These are phyloP conservation scores for Lachnellula subtilissima DNA, from an alignment of 2,329 filamentous ascomycete species.

Conservation along the genomic window DNA sequence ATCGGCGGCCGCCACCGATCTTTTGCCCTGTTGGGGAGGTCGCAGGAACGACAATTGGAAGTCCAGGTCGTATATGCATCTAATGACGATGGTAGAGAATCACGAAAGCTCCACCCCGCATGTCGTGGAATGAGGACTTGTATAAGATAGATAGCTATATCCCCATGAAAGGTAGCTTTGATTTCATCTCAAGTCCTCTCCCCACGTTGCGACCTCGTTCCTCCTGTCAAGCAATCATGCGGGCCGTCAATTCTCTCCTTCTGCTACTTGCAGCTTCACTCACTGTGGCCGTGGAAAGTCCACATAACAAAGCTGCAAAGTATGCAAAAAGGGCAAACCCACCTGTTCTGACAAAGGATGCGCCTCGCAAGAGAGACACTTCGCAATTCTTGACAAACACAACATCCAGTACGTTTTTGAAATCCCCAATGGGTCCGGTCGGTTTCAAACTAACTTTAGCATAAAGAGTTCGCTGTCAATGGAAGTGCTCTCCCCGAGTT, in stretches of 20 bases:
- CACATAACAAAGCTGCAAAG: conserved; percentile 15
- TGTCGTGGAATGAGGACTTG: no score
- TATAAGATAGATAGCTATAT: no score
- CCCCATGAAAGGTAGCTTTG: no score
- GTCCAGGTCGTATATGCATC: no score
- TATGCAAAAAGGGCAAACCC: conserved; percentile 11
- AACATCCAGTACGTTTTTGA: conserved; percentile 12
- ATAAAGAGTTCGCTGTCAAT: conserved; percentile 27
- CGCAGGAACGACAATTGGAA: no score
- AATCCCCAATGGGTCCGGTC: neutral
- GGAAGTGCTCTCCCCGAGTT: conserved; percentile 26
- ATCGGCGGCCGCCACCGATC: no score
- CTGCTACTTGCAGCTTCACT: conserved; percentile 17
- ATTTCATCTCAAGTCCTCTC: no score
- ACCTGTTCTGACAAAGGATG: conserved; percentile 8
- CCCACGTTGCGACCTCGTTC: neutral
- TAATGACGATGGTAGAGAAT: no score
- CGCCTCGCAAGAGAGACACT: conserved; percentile 8
- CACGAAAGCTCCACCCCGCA: no score
- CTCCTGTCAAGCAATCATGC: neutral
- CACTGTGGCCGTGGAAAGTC: conserved; percentile 31
- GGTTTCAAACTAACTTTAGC: neutral
- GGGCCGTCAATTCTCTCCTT: conserved; percentile 2
- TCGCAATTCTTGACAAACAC: conserved; percentile 17
- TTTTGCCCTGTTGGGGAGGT: no score